Percentiles rank a stretch among this genome's conserved stretches.
These are phyloP conservation scores for Neospermospora avenae DNA, from an alignment of 2,329 filamentous ascomycete species.

Conservation along the genomic window DNA sequence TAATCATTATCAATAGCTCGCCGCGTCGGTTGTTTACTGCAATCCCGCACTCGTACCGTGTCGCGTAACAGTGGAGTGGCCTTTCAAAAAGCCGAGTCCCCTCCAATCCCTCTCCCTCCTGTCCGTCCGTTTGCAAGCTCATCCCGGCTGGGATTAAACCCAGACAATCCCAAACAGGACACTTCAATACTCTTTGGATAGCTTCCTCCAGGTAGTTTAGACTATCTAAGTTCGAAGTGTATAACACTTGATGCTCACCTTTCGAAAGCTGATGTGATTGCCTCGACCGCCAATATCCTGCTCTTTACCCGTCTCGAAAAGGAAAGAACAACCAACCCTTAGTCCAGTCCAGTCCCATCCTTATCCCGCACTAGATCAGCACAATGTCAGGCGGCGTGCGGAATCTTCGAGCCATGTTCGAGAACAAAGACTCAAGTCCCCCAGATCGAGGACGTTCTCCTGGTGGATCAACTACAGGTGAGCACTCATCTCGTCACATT, in stretches of 20 bases:
- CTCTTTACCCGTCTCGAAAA: neutral
- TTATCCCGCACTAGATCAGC: neutral
- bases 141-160: neutral
- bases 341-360: neutral
- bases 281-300: neutral
- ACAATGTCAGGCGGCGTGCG: slow-evolving; percentile 34
- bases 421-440: slow-evolving; percentile 52
- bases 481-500: slow-evolving; percentile 20
- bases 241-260: neutral
- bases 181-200: neutral
- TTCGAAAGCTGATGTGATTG: neutral
- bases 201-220: no score
- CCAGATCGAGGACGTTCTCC: slow-evolving; percentile 67
- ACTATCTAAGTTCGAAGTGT: no score
- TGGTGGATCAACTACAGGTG: slow-evolving; percentile 46
- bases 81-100: slow-evolving; percentile 10
- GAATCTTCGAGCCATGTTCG: slow-evolving; percentile 79
- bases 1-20: neutral
- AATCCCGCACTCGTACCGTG: neutral
- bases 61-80: slow-evolving; percentile 13
- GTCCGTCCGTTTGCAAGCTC: neutral
- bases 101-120: neutral
- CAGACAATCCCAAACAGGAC: slow-evolving; percentile 8
- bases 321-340: neutral
- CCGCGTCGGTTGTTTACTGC: slow-evolving; percentile 18